Evolutionary conservation across 345 rosid species (phyloP), one percentile per base, ranked within the genome.

Genomic region (Aquilaria sinensis): DNA sequence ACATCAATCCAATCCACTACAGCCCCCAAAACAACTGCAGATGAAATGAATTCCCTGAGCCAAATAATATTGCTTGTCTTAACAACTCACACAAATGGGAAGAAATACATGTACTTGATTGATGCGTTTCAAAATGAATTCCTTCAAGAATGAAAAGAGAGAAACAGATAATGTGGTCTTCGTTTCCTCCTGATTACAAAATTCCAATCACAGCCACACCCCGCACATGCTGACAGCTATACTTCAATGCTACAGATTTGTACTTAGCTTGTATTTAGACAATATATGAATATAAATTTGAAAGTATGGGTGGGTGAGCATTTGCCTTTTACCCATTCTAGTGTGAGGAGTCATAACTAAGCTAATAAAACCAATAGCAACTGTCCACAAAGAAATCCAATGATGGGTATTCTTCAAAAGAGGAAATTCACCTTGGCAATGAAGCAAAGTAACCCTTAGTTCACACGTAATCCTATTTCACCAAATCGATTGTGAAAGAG

Each of bases 1-100:
- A 85, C 92, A 90, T 84, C 79, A 77, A 82, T 66, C 53, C 73
- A 54, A 57, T 58, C 61, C 45, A 62, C 67, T 45, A 51, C 58
- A 12, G 13, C 58, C 58, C 59, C 15, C 31, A 34, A 51, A 13
- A 54, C 33, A 66, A 41, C 2, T 69, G 41, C 50, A 15, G 16
- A 47, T 49, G 31, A 31, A 54, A 32, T 2, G 11, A 49, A 48
- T 13, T 16, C 60, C 67, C 72, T 68, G 12, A 57, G 52, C 13
- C 58, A 67, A 31, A 46, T 56, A 46, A 37, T 49, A 23, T 43
- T 57, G 53, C 9, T 11, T 57, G 45, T 16, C 49, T 23, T 34
- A n/a, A 55, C 32, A 47, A 52, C 9, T 61, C 50, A 51, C 55
- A 61, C 45, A 64, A 50, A 14, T 47, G 2, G 14, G 8, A 47